Percentiles rank a stretch among this genome's conserved stretches.
Conservation (phyloP, 495 filamentous ascomycete genomes). For the Chaetomium cochliodes region DNA sequence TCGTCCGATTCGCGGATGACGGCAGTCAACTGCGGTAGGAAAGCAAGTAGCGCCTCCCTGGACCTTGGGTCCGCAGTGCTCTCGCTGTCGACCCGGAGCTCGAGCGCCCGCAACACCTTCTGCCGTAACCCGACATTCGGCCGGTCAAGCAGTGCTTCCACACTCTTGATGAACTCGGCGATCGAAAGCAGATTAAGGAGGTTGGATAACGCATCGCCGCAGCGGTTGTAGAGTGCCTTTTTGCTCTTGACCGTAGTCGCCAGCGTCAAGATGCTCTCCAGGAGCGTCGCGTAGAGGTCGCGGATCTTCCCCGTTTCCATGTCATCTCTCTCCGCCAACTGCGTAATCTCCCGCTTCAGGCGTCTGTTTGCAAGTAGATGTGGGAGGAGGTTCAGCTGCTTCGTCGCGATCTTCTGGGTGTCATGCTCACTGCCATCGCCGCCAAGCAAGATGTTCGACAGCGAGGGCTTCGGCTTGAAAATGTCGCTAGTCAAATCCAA, state of each 20-base stretch:
- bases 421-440: slow-evolving; percentile 61
- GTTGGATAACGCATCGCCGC: slow-evolving; percentile 66
- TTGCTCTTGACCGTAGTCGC: slow-evolving; percentile 59
- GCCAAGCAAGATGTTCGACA: slow-evolving; percentile 67
- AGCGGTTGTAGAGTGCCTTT: slow-evolving; percentile 61
- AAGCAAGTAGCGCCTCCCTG: slow-evolving; percentile 66
- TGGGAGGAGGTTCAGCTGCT: slow-evolving; percentile 61
- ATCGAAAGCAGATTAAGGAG: slow-evolving; percentile 77
- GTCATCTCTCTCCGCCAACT: slow-evolving; percentile 52
- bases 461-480: slow-evolving; percentile 63
- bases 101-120: slow-evolving; percentile 76
- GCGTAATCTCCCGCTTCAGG: slow-evolving; percentile 48
- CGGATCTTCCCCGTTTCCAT: slow-evolving; percentile 62
- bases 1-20: slow-evolving; percentile 71
- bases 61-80: slow-evolving; percentile 64
- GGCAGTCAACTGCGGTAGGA: slow-evolving; percentile 70
- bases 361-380: slow-evolving; percentile 51
- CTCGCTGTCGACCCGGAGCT: slow-evolving; percentile 67
- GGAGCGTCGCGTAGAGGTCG: slow-evolving; percentile 63
- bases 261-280: slow-evolving; percentile 66
- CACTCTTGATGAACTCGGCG: slow-evolving; percentile 78
- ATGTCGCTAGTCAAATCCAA: slow-evolving; percentile 70
- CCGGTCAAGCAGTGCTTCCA: slow-evolving; percentile 71
- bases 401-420: slow-evolving; percentile 57
- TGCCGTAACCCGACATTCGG: slow-evolving; percentile 69